Evolutionary conservation across 2,329 filamentous ascomycete genomes (phyloP).

Genomic region (Chrysosphaeria jannelii): DNA sequence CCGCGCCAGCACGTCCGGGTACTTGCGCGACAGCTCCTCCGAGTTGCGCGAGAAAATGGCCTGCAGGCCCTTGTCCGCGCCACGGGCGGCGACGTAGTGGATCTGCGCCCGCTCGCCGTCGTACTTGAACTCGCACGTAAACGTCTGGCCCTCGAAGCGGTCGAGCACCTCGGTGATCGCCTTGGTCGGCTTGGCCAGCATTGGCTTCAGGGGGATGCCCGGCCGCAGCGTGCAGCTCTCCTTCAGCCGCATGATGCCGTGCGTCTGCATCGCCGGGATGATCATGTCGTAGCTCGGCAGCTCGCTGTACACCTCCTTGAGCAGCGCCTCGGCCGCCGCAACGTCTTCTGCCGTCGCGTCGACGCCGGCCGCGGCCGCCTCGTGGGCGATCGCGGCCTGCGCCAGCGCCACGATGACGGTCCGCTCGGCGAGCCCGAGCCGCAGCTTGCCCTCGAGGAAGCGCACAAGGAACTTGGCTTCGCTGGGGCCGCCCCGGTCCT

Average conservation of each 20-base stretch:
- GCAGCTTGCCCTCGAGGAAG: constrained; percentile 79
- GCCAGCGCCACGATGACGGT: constrained; percentile 74
- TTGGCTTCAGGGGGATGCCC: constrained; percentile 84
- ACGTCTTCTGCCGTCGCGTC: constrained; percentile 51
- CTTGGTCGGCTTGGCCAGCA: constrained; percentile 96
- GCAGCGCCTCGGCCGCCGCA: constrained; percentile 51
- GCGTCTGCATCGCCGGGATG: constrained; percentile 60
- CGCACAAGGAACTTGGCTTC: constrained; percentile 86
- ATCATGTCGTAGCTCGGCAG: constrained; percentile 88
- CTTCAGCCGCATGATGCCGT: constrained; percentile 56
- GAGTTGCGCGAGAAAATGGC: constrained; percentile 96
- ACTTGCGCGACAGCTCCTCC: constrained; percentile 89
- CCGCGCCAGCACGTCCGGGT: constrained; percentile 78
- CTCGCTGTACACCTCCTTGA: constrained; percentile 85
- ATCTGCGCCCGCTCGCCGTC: constrained; percentile 97
- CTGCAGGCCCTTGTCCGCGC: constrained; percentile 26
- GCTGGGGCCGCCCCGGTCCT: constrained; percentile 78
- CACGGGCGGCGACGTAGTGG: constrained; percentile 55
- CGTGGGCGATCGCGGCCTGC: constrained; percentile 65
- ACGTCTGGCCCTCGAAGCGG: constrained; percentile 79
- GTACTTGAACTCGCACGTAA: constrained; percentile 98
- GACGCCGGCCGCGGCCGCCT: constrained; percentile 35
- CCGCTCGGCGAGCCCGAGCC: constrained; percentile 72
- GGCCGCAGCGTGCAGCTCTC: constrained; percentile 77
- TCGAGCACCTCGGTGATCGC: constrained; percentile 93